Conservation (phyloP, 208 protist species). For the Trichomonas vaginalis region DNA sequence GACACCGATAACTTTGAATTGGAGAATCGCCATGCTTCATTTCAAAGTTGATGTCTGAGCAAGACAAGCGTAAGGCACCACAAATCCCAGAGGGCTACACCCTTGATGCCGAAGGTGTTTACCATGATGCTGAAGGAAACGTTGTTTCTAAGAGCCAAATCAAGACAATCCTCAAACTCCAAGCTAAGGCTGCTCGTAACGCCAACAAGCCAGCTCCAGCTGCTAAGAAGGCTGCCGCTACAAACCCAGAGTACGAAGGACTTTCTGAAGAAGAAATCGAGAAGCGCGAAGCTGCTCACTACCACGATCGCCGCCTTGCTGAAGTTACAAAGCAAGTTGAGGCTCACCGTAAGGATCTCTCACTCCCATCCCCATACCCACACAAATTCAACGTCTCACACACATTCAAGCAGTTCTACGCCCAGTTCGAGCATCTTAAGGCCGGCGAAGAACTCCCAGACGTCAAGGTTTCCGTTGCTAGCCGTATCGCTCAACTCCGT, state of each 20-base stretch:
- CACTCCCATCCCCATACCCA: slow-evolving; percentile 58
- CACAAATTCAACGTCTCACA: slow-evolving; percentile 79
- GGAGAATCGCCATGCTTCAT: no score
- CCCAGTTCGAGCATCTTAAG: slow-evolving; percentile 50
- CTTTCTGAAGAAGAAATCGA: not conserved
- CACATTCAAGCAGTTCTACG: slow-evolving; percentile 62
- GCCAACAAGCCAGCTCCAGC: not conserved
- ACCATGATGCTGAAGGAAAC: not conserved
- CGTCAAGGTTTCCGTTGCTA: slow-evolving; percentile 26
- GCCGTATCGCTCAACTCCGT: slow-evolving; percentile 54
- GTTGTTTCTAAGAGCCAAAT: not conserved
- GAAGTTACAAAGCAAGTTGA: not conserved
- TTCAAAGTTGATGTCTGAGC: no score
- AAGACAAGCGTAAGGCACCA: not conserved
- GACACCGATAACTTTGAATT: no score
- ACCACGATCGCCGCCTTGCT: not conserved
- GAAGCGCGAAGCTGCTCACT: not conserved
- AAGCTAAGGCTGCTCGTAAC: not conserved
- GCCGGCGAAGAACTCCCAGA: slow-evolving; percentile 34
- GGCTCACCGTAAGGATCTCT: not conserved
- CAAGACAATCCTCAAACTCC: not conserved
- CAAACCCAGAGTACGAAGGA: not conserved
- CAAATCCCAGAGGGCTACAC: not conserved
- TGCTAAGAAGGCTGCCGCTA: not conserved
- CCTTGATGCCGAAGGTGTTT: not conserved